Base-by-base conservation (phyloP, 2,329 filamentous ascomycete species). In the Cytospora piceae region DNA sequence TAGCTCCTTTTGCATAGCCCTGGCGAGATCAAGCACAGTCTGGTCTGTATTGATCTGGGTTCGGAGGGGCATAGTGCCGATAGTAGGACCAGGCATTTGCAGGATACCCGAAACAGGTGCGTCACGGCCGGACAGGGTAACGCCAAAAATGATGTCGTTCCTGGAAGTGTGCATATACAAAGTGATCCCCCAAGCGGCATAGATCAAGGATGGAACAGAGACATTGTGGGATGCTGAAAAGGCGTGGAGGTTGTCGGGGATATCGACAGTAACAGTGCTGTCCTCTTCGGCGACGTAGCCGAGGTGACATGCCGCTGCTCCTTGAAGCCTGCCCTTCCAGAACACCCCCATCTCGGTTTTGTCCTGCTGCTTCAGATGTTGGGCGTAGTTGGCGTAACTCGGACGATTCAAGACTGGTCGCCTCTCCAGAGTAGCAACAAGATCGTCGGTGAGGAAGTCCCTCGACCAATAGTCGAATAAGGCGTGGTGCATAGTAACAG, bases 391-490 rank as follows among this genome's bases (percentile, higher is more conserved):
- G 4, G 51, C n/a, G 14, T 27, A 54, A 31, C 51, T 54, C 14
- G 24, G 51, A 12, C 51, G 24, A 17, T 17, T 27, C 12, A 12
- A 59, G 27, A 54, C n/a, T n/a, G 27, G 56, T 6, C 24, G 39
- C 8, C 8, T 55, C 42, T 22, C 65, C 20, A 29, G 62, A 68
- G n/a, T 51, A 59, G 24, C 22, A 37, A n/a, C 56, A 59, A 17
- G 31, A 42, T 73, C 71, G n/a, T 70, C 66, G 37, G 70, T 64
- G 58, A 72, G 53, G 54, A 72, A 72, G n/a, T 68, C 51, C 52
- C 66, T 66, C 39, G 71, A 73, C 71, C 71, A 73, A 63, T 65
- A 72, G 56, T 73, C 71, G 57, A 72, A 71, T 24, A 73, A 64
- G 46, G 70, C 69, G 60, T 73, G 71, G 59, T 73, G 71, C 68